Conservation (phyloP, 306 rosid species). For the Leucaena leucocephala region DNA sequence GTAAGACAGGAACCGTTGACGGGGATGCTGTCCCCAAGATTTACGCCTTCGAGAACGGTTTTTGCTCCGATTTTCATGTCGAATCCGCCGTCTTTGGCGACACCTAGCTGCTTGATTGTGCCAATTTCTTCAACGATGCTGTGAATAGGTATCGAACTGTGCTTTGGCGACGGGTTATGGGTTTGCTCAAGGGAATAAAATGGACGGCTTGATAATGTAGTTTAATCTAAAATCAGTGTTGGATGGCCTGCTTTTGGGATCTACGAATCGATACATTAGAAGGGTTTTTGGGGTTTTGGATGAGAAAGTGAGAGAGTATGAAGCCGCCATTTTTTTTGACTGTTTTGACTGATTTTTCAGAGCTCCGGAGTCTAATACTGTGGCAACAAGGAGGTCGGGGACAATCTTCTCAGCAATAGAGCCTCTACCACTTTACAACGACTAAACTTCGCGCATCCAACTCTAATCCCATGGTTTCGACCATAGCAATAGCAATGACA, state of each 20-base stretch:
- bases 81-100: slow-evolving; percentile 54
- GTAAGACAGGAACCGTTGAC: slow-evolving; percentile 92
- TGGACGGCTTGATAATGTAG: slow-evolving; percentile 42
- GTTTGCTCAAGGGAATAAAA: slow-evolving; percentile 36
- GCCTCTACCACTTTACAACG: not conserved
- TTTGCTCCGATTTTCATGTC: slow-evolving; percentile 64
- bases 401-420: not conserved
- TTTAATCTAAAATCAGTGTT: slow-evolving; percentile 42
- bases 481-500: too few relatives aligned
- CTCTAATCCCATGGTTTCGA: not conserved
- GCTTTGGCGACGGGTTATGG: slow-evolving; percentile 17
- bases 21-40: slow-evolving; percentile 90
- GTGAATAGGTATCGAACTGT: slow-evolving; percentile 70
- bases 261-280: slow-evolving; percentile 11
- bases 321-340: slow-evolving; percentile 41
- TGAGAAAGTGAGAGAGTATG: slow-evolving; percentile 24
- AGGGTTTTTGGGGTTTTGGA: slow-evolving; percentile 36
- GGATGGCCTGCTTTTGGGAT: slow-evolving; percentile 20
- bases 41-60: slow-evolving; percentile 72
- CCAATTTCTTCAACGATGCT: slow-evolving; percentile 90
- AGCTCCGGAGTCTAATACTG: not conserved
- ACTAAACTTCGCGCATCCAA: not conserved
- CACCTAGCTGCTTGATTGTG: slow-evolving; percentile 58
- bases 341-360: not conserved
- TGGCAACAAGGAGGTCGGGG: not conserved